Evolutionary conservation across 768 basidiomycete species (phyloP), one percentile per base, ranked within the genome.

Genomic region (Tricholoma terreum): DNA sequence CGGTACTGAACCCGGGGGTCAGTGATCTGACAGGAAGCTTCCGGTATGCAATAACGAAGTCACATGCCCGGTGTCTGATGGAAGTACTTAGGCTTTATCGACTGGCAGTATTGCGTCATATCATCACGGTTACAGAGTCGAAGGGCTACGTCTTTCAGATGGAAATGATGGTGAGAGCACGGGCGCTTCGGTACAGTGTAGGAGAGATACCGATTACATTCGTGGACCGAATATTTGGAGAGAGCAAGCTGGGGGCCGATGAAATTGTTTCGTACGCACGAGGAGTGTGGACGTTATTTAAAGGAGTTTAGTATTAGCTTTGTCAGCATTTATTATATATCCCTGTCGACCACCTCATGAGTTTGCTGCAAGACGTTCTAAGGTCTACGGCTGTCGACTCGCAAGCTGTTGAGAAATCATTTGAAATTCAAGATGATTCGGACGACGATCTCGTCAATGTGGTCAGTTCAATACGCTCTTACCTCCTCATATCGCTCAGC

Each of bases 131-230:
- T 61, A 93, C 90, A 1, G 81, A 87, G 59, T 93, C 92, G 2
- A 90, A 90, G 61, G 94, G 94, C 8, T 96, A 95, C 64, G 94
- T 96, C 30, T 95, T 96, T 77, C 94, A 96, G 78, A 96, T 96
- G 94, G 94, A 96, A 70, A 96, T 95, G 88, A 95, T 95, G 83
- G 94, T 93, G 17, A 84, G 94, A 1, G 94, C 94, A 4, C 81
- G 86, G 19, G 84, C 89, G 1, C 73, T 92, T 55, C 92, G 91
- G 5, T 95, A 93, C 72, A 84, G 81, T 4, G 85, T 96, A 0
- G 94, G 92, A 4, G 94, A 96, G 70, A 83, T 96, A 22, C 94
- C 94, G 1, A 96, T 96, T 60, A 96, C 93, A 2, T 96, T 96
- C 65, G 94, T 95, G 45, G 94, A 96, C 73, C 83, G 94, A 35